Evolutionary conservation across 2,329 filamentous ascomycete species (phyloP).

Genomic region (Verticillium klebahnii): DNA sequence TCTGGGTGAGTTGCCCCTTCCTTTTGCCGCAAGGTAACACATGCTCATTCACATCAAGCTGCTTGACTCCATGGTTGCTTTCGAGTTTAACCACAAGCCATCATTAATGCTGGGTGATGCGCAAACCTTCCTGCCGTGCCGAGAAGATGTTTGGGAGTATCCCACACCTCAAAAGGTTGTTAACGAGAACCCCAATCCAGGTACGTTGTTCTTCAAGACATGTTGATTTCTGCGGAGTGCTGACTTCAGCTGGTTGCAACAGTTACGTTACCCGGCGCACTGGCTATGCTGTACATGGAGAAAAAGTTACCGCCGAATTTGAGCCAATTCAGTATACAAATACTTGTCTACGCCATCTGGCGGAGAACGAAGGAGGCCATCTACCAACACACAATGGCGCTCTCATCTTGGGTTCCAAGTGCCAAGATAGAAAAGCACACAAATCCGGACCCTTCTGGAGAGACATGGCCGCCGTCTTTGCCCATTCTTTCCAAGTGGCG

Average conservation of each 20-base stretch:
- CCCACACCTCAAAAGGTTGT: neutral
- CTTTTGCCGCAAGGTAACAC: neutral
- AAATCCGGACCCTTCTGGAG: neutral
- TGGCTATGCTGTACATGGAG: constrained; percentile 27
- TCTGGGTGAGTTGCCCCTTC: constrained; percentile 8
- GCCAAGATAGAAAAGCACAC: constrained; percentile 5
- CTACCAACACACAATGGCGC: constrained; percentile 17
- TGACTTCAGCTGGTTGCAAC: neutral
- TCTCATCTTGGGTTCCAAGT: constrained; percentile 21
- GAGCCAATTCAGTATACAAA: constrained; percentile 27
- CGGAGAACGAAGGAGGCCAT: constrained; percentile 25
- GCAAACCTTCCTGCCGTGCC: constrained; percentile 5
- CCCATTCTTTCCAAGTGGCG: constrained; percentile 26
- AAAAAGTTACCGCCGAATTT: constrained; percentile 23
- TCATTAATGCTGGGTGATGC: constrained; percentile 10
- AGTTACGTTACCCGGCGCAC: constrained; percentile 17
- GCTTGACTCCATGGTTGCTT: constrained; percentile 7
- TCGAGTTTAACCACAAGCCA: constrained; percentile 3
- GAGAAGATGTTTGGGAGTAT: constrained; percentile 8
- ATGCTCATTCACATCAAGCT: neutral
- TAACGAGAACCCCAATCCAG: neutral
- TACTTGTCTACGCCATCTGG: constrained; percentile 29
- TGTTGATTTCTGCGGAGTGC: neutral
- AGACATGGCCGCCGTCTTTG: constrained; percentile 11
- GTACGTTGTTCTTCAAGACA: neutral